These are phyloP conservation scores for Arachnomyces sp. DNA, from an alignment of 2,329 filamentous ascomycete genomes.

Conservation along the genomic window DNA sequence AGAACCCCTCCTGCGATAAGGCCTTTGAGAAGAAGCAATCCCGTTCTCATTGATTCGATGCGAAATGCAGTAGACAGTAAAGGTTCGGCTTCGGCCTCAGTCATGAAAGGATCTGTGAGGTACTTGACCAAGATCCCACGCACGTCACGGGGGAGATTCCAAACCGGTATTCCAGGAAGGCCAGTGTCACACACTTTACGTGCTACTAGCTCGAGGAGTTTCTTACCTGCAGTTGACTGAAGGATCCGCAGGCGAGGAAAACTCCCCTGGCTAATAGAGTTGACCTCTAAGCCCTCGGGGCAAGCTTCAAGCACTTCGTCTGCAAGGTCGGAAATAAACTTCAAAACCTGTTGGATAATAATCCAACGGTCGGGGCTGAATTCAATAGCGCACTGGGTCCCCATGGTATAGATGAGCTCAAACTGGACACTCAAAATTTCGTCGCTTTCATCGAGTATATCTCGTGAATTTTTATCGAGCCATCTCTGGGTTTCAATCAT, in stretches of 20 bases:
- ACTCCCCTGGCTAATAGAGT: conserved; percentile 16
- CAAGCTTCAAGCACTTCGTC: conserved; percentile 4
- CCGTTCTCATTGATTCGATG: conserved; percentile 31
- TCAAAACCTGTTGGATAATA: conserved; percentile 47
- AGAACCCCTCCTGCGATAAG: conserved; percentile 52
- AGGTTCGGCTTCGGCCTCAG: conserved; percentile 23
- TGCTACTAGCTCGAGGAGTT: conserved; percentile 20
- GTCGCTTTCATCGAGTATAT: conserved; percentile 59
- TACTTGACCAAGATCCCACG: conserved; percentile 36
- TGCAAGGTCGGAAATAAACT: conserved; percentile 26
- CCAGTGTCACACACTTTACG: conserved; percentile 39
- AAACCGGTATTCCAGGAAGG: conserved; percentile 38
- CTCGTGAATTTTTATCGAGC: conserved; percentile 40
- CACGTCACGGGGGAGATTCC: conserved; percentile 23
- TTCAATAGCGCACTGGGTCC: conserved; percentile 44
- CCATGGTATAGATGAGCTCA: conserved; percentile 57
- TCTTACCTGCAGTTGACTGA: conserved; percentile 25
- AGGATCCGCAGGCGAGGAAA: conserved; percentile 49
- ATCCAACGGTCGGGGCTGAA: conserved; percentile 51
- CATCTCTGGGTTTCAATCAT: conserved; percentile 40
- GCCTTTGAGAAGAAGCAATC: conserved; percentile 31
- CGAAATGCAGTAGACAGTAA: conserved; percentile 34
- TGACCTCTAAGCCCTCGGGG: conserved; percentile 2
- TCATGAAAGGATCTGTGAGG: conserved; percentile 35
- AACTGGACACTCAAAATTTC: conserved; percentile 55